Percentiles rank a stretch among this genome's conserved stretches.
Conservation (phyloP, 202 grass and related monocot species). For the Panicum hallii region DNA sequence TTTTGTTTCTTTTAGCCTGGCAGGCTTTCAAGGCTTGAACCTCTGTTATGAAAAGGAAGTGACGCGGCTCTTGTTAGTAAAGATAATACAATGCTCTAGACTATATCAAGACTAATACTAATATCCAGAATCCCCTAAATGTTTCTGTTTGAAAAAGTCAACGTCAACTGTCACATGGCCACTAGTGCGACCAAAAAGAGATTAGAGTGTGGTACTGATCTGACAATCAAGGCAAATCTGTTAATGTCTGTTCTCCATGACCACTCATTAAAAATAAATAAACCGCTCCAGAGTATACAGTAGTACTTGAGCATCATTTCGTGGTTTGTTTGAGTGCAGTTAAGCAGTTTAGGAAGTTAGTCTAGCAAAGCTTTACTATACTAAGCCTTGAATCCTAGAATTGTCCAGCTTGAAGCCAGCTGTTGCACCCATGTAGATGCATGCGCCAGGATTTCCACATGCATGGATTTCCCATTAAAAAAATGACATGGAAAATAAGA, state of each 20-base stretch:
- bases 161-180: neutral
- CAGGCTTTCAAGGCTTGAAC: constrained; percentile 88
- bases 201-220: neutral
- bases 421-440: neutral
- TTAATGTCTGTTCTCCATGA: neutral
- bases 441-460: neutral
- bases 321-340: neutral
- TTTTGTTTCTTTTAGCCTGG: constrained; percentile 64
- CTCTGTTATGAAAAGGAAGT: constrained; percentile 50
- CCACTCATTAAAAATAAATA: neutral
- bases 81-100: neutral
- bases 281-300: neutral
- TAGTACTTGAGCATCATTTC: neutral
- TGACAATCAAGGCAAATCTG: constrained; percentile 5
- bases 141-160: neutral
- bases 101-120: neutral
- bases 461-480: neutral
- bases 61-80: constrained; percentile 11
- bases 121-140: neutral
- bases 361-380: neutral
- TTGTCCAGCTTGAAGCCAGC: neutral
- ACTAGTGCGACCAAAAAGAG: neutral
- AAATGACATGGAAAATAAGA: neutral
- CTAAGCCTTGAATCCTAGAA: neutral
- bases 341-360: neutral